Percentiles rank a stretch among this genome's conserved stretches.
Evolutionary conservation across 2,329 filamentous ascomycete species (phyloP).

Genomic region (Huntiella abstrusa): DNA sequence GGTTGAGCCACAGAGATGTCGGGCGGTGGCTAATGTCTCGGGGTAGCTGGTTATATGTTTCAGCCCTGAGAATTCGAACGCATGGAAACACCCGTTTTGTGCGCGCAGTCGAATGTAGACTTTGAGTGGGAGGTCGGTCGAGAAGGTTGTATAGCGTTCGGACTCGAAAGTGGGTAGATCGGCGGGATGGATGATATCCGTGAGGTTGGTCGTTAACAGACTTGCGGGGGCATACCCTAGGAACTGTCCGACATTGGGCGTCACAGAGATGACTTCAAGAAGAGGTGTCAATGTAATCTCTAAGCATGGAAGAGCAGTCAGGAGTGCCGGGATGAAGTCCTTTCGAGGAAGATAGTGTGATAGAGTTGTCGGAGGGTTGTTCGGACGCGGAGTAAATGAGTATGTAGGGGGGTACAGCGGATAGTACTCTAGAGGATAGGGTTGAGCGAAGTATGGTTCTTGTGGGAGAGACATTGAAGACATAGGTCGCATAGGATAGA

Average conservation of each 20-base stretch:
- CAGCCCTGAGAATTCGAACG: constrained; percentile 86
- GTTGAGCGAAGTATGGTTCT: no score
- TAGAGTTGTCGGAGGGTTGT: no score
- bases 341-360: not conserved
- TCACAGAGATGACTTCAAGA: constrained; percentile 70
- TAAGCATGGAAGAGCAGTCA: constrained; percentile 11
- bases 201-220: constrained; percentile 56
- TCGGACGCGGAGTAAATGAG: no score
- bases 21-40: not conserved
- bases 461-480: no score
- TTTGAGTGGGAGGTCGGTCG: constrained; percentile 57
- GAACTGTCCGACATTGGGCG: constrained; percentile 53
- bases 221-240: constrained; percentile 58
- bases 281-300: constrained; percentile 63
- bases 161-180: constrained; percentile 67
- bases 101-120: constrained; percentile 76
- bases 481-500: no score
- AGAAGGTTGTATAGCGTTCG: constrained; percentile 78
- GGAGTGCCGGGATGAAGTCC: constrained; percentile 4
- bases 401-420: no score
- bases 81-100: constrained; percentile 50
- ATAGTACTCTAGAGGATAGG: no score
- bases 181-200: constrained; percentile 70
- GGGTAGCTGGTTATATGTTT: constrained; percentile 33
- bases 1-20: not conserved